Evolutionary conservation across 2,329 filamentous ascomycete species (phyloP).

Genomic region (Cladophialophora carrionii): DNA sequence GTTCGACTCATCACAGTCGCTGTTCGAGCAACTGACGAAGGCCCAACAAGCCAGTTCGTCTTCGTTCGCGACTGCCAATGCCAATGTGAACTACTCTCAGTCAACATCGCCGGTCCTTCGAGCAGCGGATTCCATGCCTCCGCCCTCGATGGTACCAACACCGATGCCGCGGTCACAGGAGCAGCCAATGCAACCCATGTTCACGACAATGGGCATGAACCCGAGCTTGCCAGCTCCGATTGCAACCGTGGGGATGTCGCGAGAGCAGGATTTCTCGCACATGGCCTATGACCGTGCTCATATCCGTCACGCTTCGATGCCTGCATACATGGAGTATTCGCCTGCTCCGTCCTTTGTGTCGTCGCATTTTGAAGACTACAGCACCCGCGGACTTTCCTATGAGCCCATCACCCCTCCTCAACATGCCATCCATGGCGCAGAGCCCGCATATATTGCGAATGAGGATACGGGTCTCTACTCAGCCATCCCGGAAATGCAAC

Average conservation of each 20-base stretch:
- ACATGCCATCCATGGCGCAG: constrained; percentile 75
- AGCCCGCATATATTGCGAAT: constrained; percentile 96
- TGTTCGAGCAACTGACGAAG: constrained; percentile 99
- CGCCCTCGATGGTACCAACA: constrained; percentile 77
- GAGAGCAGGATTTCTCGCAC: constrained; percentile 80
- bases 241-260: constrained; percentile 74
- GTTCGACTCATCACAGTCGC: constrained; percentile 97
- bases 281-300: constrained; percentile 88
- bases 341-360: constrained; percentile 97
- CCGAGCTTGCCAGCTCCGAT: constrained; percentile 68
- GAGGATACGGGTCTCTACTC: constrained; percentile 97
- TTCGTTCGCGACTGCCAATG: constrained; percentile 83
- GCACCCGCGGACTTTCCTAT: constrained; percentile 91
- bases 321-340: constrained; percentile 96
- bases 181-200: constrained; percentile 68
- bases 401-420: constrained; percentile 97
- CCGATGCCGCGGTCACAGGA: constrained; percentile 62
- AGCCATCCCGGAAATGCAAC: constrained; percentile 84
- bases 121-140: constrained; percentile 91
- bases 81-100: constrained; percentile 70
- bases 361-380: constrained; percentile 98
- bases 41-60: constrained; percentile 98
- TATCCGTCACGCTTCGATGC: constrained; percentile 97
- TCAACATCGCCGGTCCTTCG: constrained; percentile 86
- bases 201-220: constrained; percentile 71